Base-by-base conservation (phyloP, 768 basidiomycete genomes). In the Lyophyllum shimeji region DNA sequence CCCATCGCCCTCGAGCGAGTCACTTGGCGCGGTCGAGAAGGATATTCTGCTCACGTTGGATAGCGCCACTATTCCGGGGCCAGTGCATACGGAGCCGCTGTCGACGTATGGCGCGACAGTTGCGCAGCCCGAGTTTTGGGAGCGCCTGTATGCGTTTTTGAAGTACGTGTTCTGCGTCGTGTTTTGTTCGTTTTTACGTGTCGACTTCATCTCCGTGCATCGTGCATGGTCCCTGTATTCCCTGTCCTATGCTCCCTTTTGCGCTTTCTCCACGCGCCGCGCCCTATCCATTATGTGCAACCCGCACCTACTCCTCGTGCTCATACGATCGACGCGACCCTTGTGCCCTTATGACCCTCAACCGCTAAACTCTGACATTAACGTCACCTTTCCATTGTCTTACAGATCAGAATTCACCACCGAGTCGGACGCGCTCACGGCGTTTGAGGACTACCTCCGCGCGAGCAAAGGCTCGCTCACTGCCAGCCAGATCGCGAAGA, bases 401-500 rank as follows among this genome's bases (percentile, higher is more conserved):
- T n/a, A 18, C 57, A 90, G 87, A 60, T 69, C 74, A 8, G 83
- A 93, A 66, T 92, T 91, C 60, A 63, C 75, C 21, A 80, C 78
- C 31, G 79, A 82, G 24, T 70, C 76, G 34, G 94, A 95, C 61
- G 84, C 84, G 1, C 76, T 84, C 27, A 69, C 72, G 15, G 90
- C 87, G 0, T 98, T 93, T 72, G 95, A 98, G 71, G 85, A 87
- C 53, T 96, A 93, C 73, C 80, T 98, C 61, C 76, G 84, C 18
- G 89, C 87, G 0, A 86, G 85, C 69, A 95, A 95, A 67, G 87
- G 84, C 7, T 81, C 80, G 24, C 78, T 99, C 64, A 90, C 84
- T 17, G 85, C 93, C 0, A 85, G 79, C 57, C 92, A 98, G 67
- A 92, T 97, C 54, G 96, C 96, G 13, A 90, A 83, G 76, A 94